Base-by-base conservation (phyloP, 768 basidiomycete genomes). In the Mrakia blollopis region DNA sequence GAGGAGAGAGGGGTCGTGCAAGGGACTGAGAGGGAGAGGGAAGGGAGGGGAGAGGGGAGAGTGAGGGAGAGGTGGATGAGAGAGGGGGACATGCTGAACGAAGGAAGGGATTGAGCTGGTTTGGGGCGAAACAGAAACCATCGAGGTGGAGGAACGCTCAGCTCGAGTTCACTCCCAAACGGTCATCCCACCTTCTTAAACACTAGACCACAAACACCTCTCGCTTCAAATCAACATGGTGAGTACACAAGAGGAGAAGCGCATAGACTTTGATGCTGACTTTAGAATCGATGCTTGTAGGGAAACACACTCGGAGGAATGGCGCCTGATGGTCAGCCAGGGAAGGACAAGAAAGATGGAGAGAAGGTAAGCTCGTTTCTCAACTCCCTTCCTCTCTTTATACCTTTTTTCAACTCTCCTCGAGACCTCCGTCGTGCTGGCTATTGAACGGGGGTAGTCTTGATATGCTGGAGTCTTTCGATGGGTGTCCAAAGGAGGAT, bases 271-370 rank as follows among this genome's bases (percentile, higher is more conserved):
- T 23, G 37, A 39, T 13, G 7, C 16, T 37, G 35, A 35, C 62
- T 13, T 63, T 67, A 18, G 10, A 39, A 32, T 28, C 14, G 3
- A 7, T 30, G 50, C 16, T 30, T 21, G 3, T 41, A 78, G 77
- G 77, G 77, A 78, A 78, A 78, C 77, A 71, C 72, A 30, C 77
- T 78, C 47, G 77, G 77, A 30, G 77, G 77, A 44, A 78, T 78
- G 77, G 77, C 77, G 6, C 77, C 77, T 11, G 73, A 78, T 25
- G 77, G 77, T 28, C 39, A 65, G 13, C 41, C 63, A 21, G 77
- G 72, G 52, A 78, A 78, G 70, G 75, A 76, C 60, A 74, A 74
- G 69, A 75, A 75, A 41, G 73, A 32, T 37, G 77, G 50, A 35
- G 76, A 77, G 52, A 78, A 78, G 77, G 73, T 78, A 25, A 50